A percentile compares a stretch with the other conserved stretches of the same genome.
Evolutionary conservation across 108 stramenopile genomes (phyloP).

Genomic region (Nitzschia palea): DNA sequence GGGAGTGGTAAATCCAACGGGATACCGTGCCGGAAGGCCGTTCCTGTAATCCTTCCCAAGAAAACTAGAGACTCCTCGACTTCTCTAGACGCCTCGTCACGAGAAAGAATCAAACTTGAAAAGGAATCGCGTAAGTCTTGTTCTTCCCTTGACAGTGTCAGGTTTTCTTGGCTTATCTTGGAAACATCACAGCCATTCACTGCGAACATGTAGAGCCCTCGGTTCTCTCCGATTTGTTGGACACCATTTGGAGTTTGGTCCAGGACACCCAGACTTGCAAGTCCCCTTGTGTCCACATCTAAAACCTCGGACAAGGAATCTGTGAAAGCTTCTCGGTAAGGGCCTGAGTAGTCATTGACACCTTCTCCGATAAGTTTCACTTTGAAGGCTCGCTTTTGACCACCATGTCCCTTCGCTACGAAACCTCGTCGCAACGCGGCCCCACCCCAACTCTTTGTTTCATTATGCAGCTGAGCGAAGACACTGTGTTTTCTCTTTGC

Average conservation of each 20-base stretch:
- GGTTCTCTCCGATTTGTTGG: slow-evolving; percentile 68
- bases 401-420: slow-evolving; percentile 95
- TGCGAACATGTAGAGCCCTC: slow-evolving; percentile 78
- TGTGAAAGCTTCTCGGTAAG: slow-evolving; percentile 94
- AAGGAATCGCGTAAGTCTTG: slow-evolving; percentile 54
- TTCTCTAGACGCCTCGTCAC: slow-evolving; percentile 58
- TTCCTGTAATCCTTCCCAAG: slow-evolving; percentile 92
- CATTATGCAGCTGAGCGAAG: slow-evolving; percentile 91
- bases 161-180: background rate
- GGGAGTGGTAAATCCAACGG: slow-evolving; percentile 82
- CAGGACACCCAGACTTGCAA: slow-evolving; percentile 66
- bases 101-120: slow-evolving; percentile 46
- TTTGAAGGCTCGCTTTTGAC: slow-evolving; percentile 96
- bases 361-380: slow-evolving; percentile 97
- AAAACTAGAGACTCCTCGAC: slow-evolving; percentile 80
- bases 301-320: slow-evolving; percentile 88
- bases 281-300: slow-evolving; percentile 44
- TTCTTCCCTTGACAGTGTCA: slow-evolving; percentile 45
- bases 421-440: slow-evolving; percentile 89
- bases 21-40: slow-evolving; percentile 89
- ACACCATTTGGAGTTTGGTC: slow-evolving; percentile 80
- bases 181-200: slow-evolving; percentile 25
- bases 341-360: slow-evolving; percentile 98
- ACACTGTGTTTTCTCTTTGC: slow-evolving; percentile 81
- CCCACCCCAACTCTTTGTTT: slow-evolving; percentile 87